These are phyloP conservation scores for Pythium coloratum DNA, from an alignment of 352 stramenopile genomes.

Conservation along the genomic window DNA sequence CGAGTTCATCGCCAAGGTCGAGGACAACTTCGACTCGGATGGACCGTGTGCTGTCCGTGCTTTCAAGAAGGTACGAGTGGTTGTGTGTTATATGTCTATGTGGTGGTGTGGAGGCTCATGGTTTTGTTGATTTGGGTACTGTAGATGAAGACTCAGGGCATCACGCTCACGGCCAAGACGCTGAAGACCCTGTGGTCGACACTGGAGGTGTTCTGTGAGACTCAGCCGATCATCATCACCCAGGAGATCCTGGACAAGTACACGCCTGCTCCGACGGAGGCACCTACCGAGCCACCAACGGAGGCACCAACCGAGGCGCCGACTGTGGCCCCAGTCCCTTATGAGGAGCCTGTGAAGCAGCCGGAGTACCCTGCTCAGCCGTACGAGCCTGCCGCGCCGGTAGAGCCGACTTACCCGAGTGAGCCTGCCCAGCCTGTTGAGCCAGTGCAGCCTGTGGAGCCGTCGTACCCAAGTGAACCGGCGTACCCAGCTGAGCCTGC, in stretches of 20 bases:
- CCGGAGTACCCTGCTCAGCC: not conserved
- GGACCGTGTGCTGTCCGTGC: constrained; percentile 37
- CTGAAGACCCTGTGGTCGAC: constrained; percentile 38
- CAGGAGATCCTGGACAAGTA: constrained; percentile 38
- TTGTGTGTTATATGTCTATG: not conserved
- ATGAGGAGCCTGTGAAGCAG: too few relatives aligned
- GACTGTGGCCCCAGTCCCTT: too few relatives aligned
- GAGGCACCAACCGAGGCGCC: constrained; percentile 1
- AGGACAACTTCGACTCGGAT: constrained; percentile 43
- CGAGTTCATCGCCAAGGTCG: constrained; percentile 35
- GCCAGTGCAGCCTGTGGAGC: not conserved
- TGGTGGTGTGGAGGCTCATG: not conserved
- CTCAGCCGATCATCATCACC: constrained; percentile 30
- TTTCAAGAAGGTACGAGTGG: constrained; percentile 39
- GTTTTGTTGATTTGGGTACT: not conserved
- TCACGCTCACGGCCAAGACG: constrained; percentile 31
- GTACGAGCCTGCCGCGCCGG: not conserved
- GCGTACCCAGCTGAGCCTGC: not conserved
- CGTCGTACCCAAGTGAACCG: not conserved
- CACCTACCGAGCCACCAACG: constrained; percentile 5
- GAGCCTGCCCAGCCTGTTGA: not conserved
- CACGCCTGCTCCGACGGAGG: constrained; percentile 13
- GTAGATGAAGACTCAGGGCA: constrained; percentile 33
- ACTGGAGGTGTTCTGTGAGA: constrained; percentile 41
- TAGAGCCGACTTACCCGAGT: not conserved